A percentile compares a stretch with the other conserved stretches of the same genome.
These are phyloP conservation scores for Pseudozyma pruni DNA, from an alignment of 1,284 basidiomycete species.

Conservation along the genomic window DNA sequence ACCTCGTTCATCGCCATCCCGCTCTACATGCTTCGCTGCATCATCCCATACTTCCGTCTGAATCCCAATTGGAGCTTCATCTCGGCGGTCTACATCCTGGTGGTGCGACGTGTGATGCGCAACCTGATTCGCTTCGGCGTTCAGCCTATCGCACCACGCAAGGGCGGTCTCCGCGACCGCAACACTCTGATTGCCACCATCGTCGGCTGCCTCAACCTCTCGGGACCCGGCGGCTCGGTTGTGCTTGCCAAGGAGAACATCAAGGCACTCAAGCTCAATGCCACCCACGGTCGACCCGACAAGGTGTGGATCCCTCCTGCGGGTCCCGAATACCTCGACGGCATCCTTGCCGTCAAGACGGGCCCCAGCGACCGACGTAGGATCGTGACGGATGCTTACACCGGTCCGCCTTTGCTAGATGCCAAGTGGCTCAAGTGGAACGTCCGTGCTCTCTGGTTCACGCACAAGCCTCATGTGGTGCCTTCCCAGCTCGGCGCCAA, in stretches of 20 bases:
- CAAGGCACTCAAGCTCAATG: constrained; percentile 53
- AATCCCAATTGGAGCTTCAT: constrained; percentile 53
- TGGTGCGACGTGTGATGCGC: constrained; percentile 54
- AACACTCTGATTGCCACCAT: constrained; percentile 51
- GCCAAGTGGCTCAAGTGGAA: constrained; percentile 61
- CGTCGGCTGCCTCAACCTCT: constrained; percentile 49
- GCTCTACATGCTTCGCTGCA: constrained; percentile 46
- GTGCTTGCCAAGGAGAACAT: constrained; percentile 38
- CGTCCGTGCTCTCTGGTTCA: constrained; percentile 61
- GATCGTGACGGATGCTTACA: constrained; percentile 46
- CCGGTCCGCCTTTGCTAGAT: constrained; percentile 60
- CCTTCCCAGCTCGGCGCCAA: constrained; percentile 34
- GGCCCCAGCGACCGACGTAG: constrained; percentile 34
- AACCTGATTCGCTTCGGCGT: constrained; percentile 53
- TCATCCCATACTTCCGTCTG: constrained; percentile 47
- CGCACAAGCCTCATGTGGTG: constrained; percentile 43
- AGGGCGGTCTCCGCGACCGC: constrained; percentile 58
- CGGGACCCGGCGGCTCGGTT: constrained; percentile 60
- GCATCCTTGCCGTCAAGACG: constrained; percentile 59
- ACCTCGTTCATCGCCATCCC: constrained; percentile 50
- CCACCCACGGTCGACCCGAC: constrained; percentile 45
- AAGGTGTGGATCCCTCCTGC: constrained; percentile 63
- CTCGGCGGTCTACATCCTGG: constrained; percentile 48
- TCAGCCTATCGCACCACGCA: constrained; percentile 60
- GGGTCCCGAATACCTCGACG: constrained; percentile 54